A percentile compares a stretch with the other conserved stretches of the same genome.
Evolutionary conservation across 495 filamentous ascomycete species (phyloP).

Genomic region (Penicillium chermesinum): DNA sequence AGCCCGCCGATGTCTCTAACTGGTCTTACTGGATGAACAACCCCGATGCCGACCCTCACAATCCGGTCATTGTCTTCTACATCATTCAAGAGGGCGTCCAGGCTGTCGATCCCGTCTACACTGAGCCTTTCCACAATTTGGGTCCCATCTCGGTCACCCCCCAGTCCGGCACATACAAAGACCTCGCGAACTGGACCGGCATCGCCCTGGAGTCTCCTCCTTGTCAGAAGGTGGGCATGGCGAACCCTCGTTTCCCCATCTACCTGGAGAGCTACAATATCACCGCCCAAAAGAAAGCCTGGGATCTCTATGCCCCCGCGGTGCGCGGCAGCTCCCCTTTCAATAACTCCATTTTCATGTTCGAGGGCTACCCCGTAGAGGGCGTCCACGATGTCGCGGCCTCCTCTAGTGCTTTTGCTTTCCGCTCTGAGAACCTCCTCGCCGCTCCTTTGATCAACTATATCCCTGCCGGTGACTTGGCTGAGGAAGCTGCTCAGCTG

Average conservation of each 20-base stretch:
- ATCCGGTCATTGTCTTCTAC: slow-evolving; percentile 47
- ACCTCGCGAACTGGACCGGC: slow-evolving; percentile 41
- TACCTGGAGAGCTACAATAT: slow-evolving; percentile 42
- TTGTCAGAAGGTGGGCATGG: slow-evolving; percentile 45
- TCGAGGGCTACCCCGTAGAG: slow-evolving; percentile 49
- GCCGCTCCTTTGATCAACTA: slow-evolving; percentile 41
- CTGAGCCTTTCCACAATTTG: slow-evolving; percentile 40
- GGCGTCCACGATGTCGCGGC: slow-evolving; percentile 37
- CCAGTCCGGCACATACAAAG: slow-evolving; percentile 37
- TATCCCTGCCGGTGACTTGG: slow-evolving; percentile 23
- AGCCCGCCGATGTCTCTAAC: slow-evolving; percentile 41
- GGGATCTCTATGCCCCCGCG: slow-evolving; percentile 32
- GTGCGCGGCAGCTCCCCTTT: slow-evolving; percentile 26
- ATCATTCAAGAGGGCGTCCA: slow-evolving; percentile 48
- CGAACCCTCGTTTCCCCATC: slow-evolving; percentile 49
- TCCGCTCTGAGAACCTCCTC: slow-evolving; percentile 42
- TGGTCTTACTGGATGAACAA: slow-evolving; percentile 49
- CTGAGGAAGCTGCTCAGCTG: slow-evolving; percentile 25
- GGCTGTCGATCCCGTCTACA: slow-evolving; percentile 35
- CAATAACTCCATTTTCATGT: slow-evolving; percentile 45
- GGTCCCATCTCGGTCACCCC: slow-evolving; percentile 32
- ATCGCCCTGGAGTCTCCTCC: slow-evolving; percentile 31
- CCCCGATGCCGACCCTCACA: slow-evolving; percentile 34
- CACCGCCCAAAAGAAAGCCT: slow-evolving; percentile 38
- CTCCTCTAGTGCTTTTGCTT: slow-evolving; percentile 40